These are phyloP conservation scores for Fomitopsis schrenkii DNA, from an alignment of 1,284 basidiomycete genomes.

Conservation along the genomic window DNA sequence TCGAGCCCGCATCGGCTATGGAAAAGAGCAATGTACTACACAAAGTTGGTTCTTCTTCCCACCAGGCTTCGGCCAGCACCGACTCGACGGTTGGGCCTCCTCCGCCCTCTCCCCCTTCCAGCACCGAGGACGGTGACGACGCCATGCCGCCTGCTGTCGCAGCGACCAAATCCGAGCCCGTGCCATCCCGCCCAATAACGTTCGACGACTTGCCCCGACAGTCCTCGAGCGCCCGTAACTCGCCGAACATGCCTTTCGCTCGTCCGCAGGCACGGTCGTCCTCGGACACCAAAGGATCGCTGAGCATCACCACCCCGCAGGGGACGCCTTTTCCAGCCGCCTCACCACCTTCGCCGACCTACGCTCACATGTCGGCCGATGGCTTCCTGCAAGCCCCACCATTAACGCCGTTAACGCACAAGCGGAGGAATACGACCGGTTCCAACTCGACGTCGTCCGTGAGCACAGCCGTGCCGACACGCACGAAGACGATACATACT, in stretches of 20 bases:
- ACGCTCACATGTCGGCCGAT: constrained; percentile 38
- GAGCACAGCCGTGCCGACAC: constrained; percentile 16
- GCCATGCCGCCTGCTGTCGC: constrained; percentile 14
- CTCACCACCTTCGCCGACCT: constrained; percentile 14
- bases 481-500: constrained; percentile 18
- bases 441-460: constrained; percentile 21
- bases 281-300: constrained; percentile 41
- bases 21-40: constrained; percentile 30
- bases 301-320: constrained; percentile 6
- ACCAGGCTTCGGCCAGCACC: constrained; percentile 12
- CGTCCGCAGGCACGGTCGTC: constrained; percentile 35
- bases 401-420: constrained; percentile 32
- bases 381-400: constrained; percentile 49
- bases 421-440: constrained; percentile 54
- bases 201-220: constrained; percentile 32
- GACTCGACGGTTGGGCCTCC: constrained; percentile 46
- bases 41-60: constrained; percentile 31
- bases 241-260: constrained; percentile 1
- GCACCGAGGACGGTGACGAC: constrained; percentile 38
- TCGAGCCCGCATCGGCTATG: constrained; percentile 36
- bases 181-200: constrained; percentile 18
- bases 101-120: constrained; percentile 65
- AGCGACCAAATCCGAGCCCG: constrained; percentile 15
- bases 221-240: constrained; percentile 20
- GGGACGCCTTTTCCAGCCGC: constrained; percentile 20